Percentiles rank a stretch among this genome's conserved stretches.
These are phyloP conservation scores for Xylaria sp. DNA, from an alignment of 2,329 filamentous ascomycete genomes.

Conservation along the genomic window DNA sequence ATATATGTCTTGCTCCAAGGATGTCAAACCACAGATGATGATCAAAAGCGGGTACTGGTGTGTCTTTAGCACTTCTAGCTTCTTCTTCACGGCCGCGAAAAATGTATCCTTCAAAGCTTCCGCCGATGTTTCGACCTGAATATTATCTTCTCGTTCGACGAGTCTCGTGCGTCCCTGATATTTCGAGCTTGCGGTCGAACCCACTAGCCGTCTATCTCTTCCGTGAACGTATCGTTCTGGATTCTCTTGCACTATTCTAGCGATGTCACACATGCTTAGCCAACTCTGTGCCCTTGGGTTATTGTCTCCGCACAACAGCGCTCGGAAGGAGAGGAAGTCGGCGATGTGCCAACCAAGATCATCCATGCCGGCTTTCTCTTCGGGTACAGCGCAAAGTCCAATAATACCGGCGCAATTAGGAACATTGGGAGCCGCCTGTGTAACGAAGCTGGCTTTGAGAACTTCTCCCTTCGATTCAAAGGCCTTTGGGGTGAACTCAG, in stretches of 20 bases:
- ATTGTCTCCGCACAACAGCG: slow-evolving; percentile 33
- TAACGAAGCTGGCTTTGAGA: slow-evolving; percentile 31
- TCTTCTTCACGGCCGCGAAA: slow-evolving; percentile 24
- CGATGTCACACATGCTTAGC: slow-evolving; percentile 37
- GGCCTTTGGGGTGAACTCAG: slow-evolving; percentile 9
- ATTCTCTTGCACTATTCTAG: slow-evolving; percentile 22
- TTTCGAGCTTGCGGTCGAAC: slow-evolving; percentile 8
- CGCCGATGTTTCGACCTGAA: slow-evolving; percentile 32
- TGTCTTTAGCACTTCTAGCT: slow-evolving; percentile 22
- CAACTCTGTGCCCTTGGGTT: slow-evolving; percentile 34
- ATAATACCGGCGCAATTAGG: slow-evolving; percentile 29
- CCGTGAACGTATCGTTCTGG: slow-evolving; percentile 36
- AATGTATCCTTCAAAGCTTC: slow-evolving; percentile 32
- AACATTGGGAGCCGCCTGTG: slow-evolving; percentile 32
- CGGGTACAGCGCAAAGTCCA: slow-evolving; percentile 39
- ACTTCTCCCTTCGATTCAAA: slow-evolving; percentile 18
- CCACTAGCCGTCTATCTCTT: slow-evolving; percentile 33
- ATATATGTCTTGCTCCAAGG: slow-evolving; percentile 40
- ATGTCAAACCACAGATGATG: slow-evolving; percentile 39
- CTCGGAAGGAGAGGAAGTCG: slow-evolving; percentile 40
- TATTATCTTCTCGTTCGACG: slow-evolving; percentile 26
- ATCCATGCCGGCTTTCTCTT: slow-evolving; percentile 29
- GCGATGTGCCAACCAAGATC: slow-evolving; percentile 40
- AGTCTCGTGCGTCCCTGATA: background rate
- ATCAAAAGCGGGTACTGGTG: slow-evolving; percentile 31